Conservation (phyloP, 805 yeast genomes). For the Brettanomyces nanus region DNA sequence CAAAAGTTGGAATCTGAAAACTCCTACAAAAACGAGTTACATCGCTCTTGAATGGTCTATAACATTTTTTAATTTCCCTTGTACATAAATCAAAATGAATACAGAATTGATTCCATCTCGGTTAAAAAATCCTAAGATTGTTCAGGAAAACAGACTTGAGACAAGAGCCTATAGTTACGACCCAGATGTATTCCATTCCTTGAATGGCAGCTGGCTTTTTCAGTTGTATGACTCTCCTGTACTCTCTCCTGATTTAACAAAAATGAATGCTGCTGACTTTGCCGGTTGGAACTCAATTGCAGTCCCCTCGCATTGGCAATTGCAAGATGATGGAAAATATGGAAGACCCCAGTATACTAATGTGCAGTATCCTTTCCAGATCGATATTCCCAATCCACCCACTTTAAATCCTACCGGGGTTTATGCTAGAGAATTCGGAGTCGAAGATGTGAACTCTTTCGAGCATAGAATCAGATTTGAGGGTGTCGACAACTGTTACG, state of each 20-base stretch:
- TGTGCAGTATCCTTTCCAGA: neutral
- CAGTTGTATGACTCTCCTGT: neutral
- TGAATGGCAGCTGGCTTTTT: neutral
- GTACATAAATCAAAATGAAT: no score
- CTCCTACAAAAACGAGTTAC: no score
- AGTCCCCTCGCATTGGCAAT: slow-evolving; percentile 2
- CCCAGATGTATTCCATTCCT: neutral
- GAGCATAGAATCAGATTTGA: neutral
- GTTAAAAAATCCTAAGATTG: neutral
- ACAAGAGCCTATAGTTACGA: neutral
- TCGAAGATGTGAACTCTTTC: neutral
- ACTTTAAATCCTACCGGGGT: neutral
- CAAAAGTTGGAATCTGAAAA: no score
- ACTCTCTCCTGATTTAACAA: neutral
- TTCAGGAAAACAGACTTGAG: neutral
- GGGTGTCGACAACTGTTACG: neutral
- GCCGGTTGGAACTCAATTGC: neutral
- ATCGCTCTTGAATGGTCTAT: no score
- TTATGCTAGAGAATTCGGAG: neutral
- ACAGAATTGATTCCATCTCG: neutral
- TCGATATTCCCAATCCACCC: neutral
- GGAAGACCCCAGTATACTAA: neutral
- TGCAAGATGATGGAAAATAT: neutral
- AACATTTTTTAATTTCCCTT: no score
- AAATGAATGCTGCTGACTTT: neutral